Conservation (phyloP, 1,284 basidiomycete genomes). For the Rhodotorula sp. region DNA sequence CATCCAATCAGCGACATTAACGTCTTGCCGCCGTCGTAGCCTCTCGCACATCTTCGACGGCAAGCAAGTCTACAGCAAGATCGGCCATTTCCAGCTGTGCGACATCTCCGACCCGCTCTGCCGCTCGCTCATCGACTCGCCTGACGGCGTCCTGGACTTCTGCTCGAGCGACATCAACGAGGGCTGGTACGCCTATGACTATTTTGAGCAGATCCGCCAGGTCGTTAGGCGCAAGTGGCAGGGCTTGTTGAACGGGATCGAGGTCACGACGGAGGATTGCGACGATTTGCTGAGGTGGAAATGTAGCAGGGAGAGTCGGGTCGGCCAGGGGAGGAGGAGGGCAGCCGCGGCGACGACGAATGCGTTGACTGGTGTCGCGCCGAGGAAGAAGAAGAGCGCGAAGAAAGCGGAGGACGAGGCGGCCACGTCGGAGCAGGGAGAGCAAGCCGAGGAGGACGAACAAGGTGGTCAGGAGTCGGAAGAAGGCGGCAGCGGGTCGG, state of each 20-base stretch:
- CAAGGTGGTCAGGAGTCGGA: neutral
- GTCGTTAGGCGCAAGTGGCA: conserved; percentile 85
- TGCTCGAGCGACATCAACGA: conserved; percentile 62
- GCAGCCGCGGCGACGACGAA: neutral
- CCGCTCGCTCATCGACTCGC: conserved; percentile 69
- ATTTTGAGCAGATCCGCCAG: conserved; percentile 75
- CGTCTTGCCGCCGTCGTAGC: neutral
- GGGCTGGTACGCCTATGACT: conserved; percentile 76
- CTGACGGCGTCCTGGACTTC: conserved; percentile 23
- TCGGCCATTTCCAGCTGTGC: conserved; percentile 87
- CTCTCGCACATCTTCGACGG: conserved; percentile 86
- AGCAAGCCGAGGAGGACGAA: neutral
- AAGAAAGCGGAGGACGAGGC: conserved; percentile 7
- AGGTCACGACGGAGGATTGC: conserved; percentile 69
- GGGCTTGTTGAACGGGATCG: conserved; percentile 62
- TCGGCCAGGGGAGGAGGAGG: neutral
- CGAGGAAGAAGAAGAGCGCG: neutral
- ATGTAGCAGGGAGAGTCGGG: conserved; percentile 7
- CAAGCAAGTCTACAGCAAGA: conserved; percentile 68
- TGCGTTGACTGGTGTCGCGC: neutral
- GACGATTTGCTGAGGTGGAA: conserved; percentile 56
- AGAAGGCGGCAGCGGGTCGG: neutral
- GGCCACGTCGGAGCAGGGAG: neutral
- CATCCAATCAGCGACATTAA: neutral
- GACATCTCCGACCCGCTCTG: conserved; percentile 85